Base-by-base conservation (phyloP, 208 protist genomes). In the Leishmania mexicana region DNA sequence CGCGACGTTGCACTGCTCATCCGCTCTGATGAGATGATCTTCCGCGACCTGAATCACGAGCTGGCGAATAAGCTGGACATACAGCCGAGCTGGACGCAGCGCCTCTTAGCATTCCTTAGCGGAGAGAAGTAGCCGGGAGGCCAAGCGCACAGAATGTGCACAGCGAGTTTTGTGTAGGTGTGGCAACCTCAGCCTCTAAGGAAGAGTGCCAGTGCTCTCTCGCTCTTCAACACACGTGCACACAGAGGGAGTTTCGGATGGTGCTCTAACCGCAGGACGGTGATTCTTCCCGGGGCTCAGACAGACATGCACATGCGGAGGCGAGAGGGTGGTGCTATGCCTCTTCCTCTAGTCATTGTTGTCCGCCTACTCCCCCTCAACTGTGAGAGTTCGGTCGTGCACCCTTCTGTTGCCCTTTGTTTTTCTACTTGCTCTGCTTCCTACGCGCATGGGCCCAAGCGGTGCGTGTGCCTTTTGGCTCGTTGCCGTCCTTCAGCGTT, bases 1-100 rank as follows among this genome's bases (percentile, higher is more conserved):
- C 90, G 93, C 40, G 90, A 96, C 49, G 83, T 95, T 21, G 81
- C 90, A 17, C 71, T 96, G 76, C 79, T 96, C 19, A 90, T 96
- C 28, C 90, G 93, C 28, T 89, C 93, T 15, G 93, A 96, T 85
- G 93, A 96, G 78, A 96, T 94, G 90, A 79, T 90, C 45, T 95
- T 86, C 72, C 87, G 91, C 15, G 91, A 96, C 54, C 58, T 85
- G 60, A 91, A 89, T 51, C 93, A 96, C 78, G 60, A 76, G 21
- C 83, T 88, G 65, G 91, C 93, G 47, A 87, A 88, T 78, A 84
- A 83, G 40, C 87, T 96, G 19, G 88, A 94, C 71, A 72, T 72
- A 17, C 73, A 80, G 47, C 83, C 62, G 10, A 79, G 82, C 21
- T 82, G 75, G 54, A 53, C 81, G 82, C 82, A 76, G 35, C 77